Conservation (phyloP, 2,329 filamentous ascomycete genomes). For the Epichloe uncinata region DNA sequence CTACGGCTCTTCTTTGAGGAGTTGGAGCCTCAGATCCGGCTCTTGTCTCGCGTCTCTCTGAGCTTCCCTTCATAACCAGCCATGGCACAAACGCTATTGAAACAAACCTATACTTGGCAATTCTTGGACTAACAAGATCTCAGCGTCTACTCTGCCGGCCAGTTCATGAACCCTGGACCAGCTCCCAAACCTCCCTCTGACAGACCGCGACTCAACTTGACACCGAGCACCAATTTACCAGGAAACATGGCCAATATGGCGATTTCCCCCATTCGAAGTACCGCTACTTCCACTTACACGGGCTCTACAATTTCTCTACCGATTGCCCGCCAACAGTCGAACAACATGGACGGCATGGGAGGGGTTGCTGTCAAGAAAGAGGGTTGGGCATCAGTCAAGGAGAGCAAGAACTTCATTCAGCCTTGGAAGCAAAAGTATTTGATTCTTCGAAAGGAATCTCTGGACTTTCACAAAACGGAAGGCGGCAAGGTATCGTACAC, state of each 20-base stretch:
- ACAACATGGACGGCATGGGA: slow-evolving; percentile 48
- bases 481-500: slow-evolving; percentile 79
- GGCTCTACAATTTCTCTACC: slow-evolving; percentile 61
- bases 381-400: slow-evolving; percentile 76
- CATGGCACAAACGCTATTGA: neutral
- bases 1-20: neutral
- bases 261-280: slow-evolving; percentile 53
- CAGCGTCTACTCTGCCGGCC: slow-evolving; percentile 46
- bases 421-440: slow-evolving; percentile 86
- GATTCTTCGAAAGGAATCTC: slow-evolving; percentile 78
- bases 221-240: slow-evolving; percentile 59
- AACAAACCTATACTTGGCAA: neutral
- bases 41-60: neutral
- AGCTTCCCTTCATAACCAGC: neutral
- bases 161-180: slow-evolving; percentile 95
- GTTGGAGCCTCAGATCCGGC: neutral
- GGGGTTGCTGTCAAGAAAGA: slow-evolving; percentile 67
- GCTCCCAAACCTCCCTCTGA: slow-evolving; percentile 82
- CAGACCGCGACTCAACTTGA: slow-evolving; percentile 67
- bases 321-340: slow-evolving; percentile 49
- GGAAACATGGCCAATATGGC: slow-evolving; percentile 71
- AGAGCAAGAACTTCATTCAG: slow-evolving; percentile 74
- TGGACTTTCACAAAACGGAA: slow-evolving; percentile 91
- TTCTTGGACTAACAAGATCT: slow-evolving; percentile 4
- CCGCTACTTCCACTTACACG: slow-evolving; percentile 52